These are phyloP conservation scores for Colletotrichum sp. DNA, from an alignment of 2,329 filamentous ascomycete species.

Conservation along the genomic window DNA sequence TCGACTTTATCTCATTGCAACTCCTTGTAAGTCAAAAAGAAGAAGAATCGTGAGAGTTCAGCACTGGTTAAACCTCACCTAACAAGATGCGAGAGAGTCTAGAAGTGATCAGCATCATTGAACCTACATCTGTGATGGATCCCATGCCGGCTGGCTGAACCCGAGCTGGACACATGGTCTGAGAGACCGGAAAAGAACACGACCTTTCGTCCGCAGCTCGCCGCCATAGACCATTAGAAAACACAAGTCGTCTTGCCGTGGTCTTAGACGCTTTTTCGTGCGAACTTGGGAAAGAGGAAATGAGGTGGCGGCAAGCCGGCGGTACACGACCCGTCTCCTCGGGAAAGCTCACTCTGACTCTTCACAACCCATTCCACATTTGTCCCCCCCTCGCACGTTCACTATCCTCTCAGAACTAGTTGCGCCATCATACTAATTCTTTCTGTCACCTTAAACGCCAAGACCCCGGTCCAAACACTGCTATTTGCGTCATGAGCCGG, in stretches of 20 bases:
- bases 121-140: neutral
- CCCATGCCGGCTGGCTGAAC: neutral
- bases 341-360: neutral
- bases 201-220: no score
- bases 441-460: neutral
- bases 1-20: neutral
- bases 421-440: neutral
- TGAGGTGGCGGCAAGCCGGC: neutral
- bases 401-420: neutral
- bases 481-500: neutral
- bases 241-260: no score
- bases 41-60: fast-evolving
- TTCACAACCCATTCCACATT: neutral
- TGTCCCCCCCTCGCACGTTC: neutral
- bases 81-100: neutral
- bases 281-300: neutral
- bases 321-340: neutral
- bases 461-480: neutral
- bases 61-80: fast-evolving
- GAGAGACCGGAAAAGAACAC: no score
- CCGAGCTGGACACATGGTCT: no score
- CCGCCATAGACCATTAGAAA: no score
- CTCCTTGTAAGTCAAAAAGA: neutral
- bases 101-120: neutral
- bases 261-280: neutral